These are phyloP conservation scores for Letharia columbiana DNA, from an alignment of 495 filamentous ascomycete genomes.

Conservation along the genomic window DNA sequence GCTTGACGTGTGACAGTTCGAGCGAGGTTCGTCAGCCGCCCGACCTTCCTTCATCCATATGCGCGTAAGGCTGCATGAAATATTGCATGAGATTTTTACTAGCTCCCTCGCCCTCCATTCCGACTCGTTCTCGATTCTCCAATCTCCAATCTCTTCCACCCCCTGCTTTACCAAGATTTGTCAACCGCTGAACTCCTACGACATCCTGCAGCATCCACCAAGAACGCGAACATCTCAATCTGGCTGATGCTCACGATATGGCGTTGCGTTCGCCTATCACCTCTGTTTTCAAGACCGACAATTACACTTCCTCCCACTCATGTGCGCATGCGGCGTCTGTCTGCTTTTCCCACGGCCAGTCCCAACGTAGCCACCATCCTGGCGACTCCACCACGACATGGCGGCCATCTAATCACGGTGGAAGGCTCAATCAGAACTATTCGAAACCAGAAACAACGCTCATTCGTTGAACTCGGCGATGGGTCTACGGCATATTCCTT, in stretches of 20 bases:
- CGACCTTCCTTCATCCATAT: background rate
- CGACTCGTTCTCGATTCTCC: background rate
- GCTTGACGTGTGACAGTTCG: background rate
- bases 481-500: slow-evolving; percentile 71
- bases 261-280: slow-evolving; percentile 10
- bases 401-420: slow-evolving; percentile 41
- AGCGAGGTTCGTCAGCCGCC: background rate
- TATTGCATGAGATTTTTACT: background rate
- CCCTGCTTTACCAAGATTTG: background rate
- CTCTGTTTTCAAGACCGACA: background rate
- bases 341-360: slow-evolving; percentile 8
- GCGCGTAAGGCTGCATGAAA: background rate
- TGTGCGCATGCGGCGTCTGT: background rate
- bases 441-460: slow-evolving; percentile 71
- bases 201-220: slow-evolving; percentile 1
- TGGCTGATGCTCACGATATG: slow-evolving; percentile 16
- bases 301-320: background rate
- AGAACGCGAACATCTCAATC: background rate
- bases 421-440: slow-evolving; percentile 78
- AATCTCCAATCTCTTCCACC: background rate
- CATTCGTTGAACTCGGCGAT: slow-evolving; percentile 81
- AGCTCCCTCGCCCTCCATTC: background rate
- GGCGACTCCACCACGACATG: slow-evolving; percentile 14
- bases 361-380: slow-evolving; percentile 22
- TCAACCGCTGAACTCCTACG: background rate